Evolutionary conservation across 2,329 filamentous ascomycete species (phyloP).

Genomic region (Calonectria pseudoreteaudii): DNA sequence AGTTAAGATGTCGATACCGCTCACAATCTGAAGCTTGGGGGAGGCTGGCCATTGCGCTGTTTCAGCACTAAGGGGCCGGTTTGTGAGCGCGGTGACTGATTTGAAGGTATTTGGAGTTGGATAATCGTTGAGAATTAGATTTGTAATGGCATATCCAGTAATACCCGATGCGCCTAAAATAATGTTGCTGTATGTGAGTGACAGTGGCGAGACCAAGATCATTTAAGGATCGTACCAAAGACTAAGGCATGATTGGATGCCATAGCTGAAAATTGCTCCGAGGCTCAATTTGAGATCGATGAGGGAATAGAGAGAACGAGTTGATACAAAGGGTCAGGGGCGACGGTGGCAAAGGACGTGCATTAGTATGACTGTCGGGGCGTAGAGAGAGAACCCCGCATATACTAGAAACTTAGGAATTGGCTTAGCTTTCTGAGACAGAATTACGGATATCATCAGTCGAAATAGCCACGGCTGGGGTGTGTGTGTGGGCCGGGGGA

Average conservation of each 20-base stretch:
- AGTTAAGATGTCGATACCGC: constrained; percentile 50
- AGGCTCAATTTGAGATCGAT: neutral
- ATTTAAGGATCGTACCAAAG: constrained; percentile 29
- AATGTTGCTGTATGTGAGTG: constrained; percentile 25
- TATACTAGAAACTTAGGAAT: too few species aligned
- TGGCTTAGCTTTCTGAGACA: too few species aligned
- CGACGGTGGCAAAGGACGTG: neutral
- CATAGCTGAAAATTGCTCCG: constrained; percentile 13
- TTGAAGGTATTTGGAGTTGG: constrained; percentile 56
- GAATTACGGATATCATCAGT: neutral
- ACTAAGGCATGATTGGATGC: constrained; percentile 36
- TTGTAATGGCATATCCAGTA: constrained; percentile 62
- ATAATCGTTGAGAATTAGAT: constrained; percentile 59
- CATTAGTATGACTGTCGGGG: neutral
- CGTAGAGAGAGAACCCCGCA: neutral
- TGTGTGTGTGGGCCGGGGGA: neutral
- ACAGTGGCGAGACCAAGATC: neutral
- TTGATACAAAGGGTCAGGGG: neutral
- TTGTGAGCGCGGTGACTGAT: constrained; percentile 60
- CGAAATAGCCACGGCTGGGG: neutral
- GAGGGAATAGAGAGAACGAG: neutral
- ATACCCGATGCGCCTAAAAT: constrained; percentile 59
- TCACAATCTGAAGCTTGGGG: constrained; percentile 47
- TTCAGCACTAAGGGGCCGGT: constrained; percentile 51
- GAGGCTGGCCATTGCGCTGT: constrained; percentile 45